Evolutionary conservation across 805 yeast species (phyloP).

Genomic region (Lipomyces starkeyi): DNA sequence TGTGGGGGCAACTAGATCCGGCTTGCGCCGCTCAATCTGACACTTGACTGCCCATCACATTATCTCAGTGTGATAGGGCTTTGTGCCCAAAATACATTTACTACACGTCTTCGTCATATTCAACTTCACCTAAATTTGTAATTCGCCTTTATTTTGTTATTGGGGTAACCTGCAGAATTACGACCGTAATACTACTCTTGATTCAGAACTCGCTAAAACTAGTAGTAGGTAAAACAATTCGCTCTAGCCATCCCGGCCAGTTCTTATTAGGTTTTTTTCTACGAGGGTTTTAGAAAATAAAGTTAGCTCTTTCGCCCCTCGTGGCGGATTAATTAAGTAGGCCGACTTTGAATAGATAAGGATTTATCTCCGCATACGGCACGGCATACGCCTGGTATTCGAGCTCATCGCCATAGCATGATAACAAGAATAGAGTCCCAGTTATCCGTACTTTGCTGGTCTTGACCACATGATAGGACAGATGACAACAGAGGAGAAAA

Average conservation of each 20-base stretch:
- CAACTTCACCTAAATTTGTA: too few species aligned
- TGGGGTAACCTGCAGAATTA: background rate
- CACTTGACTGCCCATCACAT: background rate
- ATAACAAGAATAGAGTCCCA: background rate
- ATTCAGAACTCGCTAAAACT: background rate
- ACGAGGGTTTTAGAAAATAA: background rate
- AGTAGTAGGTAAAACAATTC: too few species aligned
- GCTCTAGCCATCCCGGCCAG: background rate
- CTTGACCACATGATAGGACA: background rate
- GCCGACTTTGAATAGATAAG: background rate
- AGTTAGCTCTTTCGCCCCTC: background rate
- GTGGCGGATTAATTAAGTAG: background rate
- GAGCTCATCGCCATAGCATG: too few species aligned
- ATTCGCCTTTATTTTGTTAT: too few species aligned
- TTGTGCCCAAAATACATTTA: too few species aligned
- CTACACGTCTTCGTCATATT: too few species aligned
- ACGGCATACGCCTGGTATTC: background rate
- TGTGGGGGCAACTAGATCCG: background rate
- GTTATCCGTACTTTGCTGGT: background rate
- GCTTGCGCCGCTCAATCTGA: background rate
- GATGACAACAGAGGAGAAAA: slow-evolving; percentile 30
- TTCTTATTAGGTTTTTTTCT: background rate
- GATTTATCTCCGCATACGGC: background rate
- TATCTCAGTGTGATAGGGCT: background rate
- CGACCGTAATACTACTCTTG: background rate